Evolutionary conservation across 208 protist species (phyloP).

Genomic region (Borovskyia barvae): DNA sequence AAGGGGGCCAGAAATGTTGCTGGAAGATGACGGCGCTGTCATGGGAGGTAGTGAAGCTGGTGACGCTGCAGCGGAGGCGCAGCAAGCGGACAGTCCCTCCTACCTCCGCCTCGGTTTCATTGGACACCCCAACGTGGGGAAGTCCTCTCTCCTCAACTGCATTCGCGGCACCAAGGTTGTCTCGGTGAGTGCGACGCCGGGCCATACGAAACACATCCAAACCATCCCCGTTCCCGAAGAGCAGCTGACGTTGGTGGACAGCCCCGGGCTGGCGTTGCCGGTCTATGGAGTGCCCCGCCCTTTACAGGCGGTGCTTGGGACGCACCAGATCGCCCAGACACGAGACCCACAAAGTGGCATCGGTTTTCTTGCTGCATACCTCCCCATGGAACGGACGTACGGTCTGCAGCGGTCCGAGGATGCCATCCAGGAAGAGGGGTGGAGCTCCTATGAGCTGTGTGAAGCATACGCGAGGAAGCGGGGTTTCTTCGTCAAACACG

Average conservation of each 20-base stretch:
- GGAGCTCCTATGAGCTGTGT: slow-evolving; percentile 89
- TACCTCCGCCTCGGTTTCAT: slow-evolving; percentile 82
- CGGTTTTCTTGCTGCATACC: slow-evolving; percentile 87
- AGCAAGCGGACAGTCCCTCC: slow-evolving; percentile 19
- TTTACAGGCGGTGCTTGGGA: slow-evolving; percentile 93
- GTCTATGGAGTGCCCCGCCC: slow-evolving; percentile 66
- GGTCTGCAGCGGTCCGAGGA: slow-evolving; percentile 71
- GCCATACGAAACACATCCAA: slow-evolving; percentile 97
- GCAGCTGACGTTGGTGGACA: slow-evolving; percentile 92
- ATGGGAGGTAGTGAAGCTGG: slow-evolving; percentile 9
- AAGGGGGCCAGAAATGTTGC: not conserved
- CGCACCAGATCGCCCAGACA: slow-evolving; percentile 96
- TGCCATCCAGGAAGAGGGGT: slow-evolving; percentile 46
- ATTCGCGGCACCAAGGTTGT: slow-evolving; percentile 95
- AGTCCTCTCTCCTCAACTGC: slow-evolving; percentile 96
- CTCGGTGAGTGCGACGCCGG: slow-evolving; percentile 91
- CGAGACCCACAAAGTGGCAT: slow-evolving; percentile 94
- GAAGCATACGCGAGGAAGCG: slow-evolving; percentile 92
- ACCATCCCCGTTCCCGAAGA: slow-evolving; percentile 91
- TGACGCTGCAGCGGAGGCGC: slow-evolving; percentile 12
- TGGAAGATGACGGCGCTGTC: not conserved
- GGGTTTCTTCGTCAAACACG: slow-evolving; percentile 82
- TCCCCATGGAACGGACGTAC: slow-evolving; percentile 91
- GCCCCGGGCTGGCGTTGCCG: slow-evolving; percentile 94
- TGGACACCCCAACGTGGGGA: slow-evolving; percentile 95